Evolutionary conservation across 225 moss, liverwort and hornwort species (phyloP).

Genomic region (Asterella californica): DNA sequence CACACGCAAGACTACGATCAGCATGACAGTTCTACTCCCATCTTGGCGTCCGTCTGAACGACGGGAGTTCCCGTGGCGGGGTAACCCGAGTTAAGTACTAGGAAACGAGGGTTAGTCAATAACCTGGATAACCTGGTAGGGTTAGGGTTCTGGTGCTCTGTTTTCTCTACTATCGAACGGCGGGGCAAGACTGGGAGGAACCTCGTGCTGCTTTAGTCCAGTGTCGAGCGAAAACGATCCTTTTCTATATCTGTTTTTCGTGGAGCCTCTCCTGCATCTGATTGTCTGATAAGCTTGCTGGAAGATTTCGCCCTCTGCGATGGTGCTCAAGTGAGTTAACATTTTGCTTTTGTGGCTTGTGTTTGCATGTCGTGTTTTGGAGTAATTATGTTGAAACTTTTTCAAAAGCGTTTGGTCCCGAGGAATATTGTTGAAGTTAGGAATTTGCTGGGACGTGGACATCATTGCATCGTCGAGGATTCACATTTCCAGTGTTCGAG

Average conservation of each 20-base stretch:
- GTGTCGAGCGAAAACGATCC: background rate
- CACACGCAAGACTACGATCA: background rate
- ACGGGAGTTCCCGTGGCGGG: background rate
- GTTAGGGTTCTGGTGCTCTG: slow-evolving; percentile 13
- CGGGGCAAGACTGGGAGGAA: too few species aligned
- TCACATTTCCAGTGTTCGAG: background rate
- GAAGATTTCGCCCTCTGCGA: background rate
- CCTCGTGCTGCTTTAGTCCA: background rate
- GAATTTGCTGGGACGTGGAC: background rate
- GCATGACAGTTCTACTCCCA: too few species aligned
- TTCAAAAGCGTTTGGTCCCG: background rate
- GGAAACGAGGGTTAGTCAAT: background rate
- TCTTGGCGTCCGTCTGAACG: background rate
- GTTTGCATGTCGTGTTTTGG: background rate
- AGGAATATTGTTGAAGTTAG: background rate
- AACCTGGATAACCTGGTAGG: background rate
- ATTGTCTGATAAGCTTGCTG: background rate
- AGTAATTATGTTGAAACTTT: background rate
- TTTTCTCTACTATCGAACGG: background rate
- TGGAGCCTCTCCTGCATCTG: background rate
- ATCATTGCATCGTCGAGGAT: background rate
- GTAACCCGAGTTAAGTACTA: background rate
- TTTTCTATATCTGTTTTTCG: background rate
- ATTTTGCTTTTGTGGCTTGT: background rate
- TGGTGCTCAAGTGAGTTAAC: slow-evolving; percentile 17